Percentiles rank a stretch among this genome's conserved stretches.
Evolutionary conservation across 768 basidiomycete genomes (phyloP).

Genomic region (Podaxis sp.): DNA sequence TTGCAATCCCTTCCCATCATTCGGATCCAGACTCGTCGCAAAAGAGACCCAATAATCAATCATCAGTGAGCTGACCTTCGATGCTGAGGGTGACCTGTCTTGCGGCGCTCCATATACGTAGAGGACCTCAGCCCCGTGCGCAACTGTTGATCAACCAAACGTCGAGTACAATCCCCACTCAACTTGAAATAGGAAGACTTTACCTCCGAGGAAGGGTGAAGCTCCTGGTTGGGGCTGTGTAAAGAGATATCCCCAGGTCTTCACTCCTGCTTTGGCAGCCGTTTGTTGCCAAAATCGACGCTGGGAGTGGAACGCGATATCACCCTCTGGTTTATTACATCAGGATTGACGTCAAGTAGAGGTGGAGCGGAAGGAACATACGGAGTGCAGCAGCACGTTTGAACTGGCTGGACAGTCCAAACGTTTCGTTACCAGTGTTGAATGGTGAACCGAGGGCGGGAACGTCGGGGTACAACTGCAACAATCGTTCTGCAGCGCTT

Average conservation of each 20-base stretch:
- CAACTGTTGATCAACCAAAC: conserved; percentile 19
- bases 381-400: conserved; percentile 31
- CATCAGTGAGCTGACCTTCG: conserved; percentile 30
- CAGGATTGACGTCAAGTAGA: neutral
- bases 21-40: conserved; percentile 35
- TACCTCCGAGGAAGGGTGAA: conserved; percentile 29
- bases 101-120: conserved; percentile 33
- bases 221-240: conserved; percentile 32
- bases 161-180: neutral
- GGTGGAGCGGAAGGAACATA: conserved; percentile 9
- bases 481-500: conserved; percentile 23
- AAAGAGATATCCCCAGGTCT: conserved; percentile 42
- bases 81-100: conserved; percentile 22
- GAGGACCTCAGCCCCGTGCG: conserved; percentile 31
- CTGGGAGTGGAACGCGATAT: conserved; percentile 38
- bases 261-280: conserved; percentile 34
- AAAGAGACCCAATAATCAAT: conserved; percentile 45
- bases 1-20: conserved; percentile 31
- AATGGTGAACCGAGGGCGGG: conserved; percentile 45
- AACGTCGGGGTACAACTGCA: conserved; percentile 39
- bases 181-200: neutral
- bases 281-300: conserved; percentile 39
- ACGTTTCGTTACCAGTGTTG: conserved; percentile 43
- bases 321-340: conserved; percentile 25
- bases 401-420: conserved; percentile 33